Conservation (phyloP, 2,329 filamentous ascomycete species). For the Scedosporium dehoogii region DNA sequence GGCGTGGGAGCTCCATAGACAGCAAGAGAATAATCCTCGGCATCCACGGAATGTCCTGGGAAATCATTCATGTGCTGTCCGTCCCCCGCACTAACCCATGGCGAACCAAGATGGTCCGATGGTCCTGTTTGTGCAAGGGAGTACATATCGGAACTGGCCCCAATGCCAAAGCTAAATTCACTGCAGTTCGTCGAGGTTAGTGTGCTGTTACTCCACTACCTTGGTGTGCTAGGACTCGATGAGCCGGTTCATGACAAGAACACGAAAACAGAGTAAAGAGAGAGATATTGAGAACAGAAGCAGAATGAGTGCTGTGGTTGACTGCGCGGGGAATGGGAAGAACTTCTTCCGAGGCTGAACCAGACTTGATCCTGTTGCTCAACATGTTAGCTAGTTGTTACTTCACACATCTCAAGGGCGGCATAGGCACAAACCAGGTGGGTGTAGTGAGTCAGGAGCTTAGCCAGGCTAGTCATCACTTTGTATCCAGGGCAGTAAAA, state of each 20-base stretch:
- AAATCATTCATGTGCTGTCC: constrained; percentile 47
- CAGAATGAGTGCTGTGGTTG: constrained; percentile 12
- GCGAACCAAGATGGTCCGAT: constrained; percentile 45
- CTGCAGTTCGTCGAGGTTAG: constrained; percentile 37
- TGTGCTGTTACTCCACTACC: constrained; percentile 41
- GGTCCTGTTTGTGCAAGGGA: constrained; percentile 51
- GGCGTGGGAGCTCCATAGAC: constrained; percentile 6
- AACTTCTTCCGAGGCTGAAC: constrained; percentile 25
- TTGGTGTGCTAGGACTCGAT: constrained; percentile 12
- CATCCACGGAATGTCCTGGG: constrained; percentile 31
- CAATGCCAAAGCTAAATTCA: constrained; percentile 46
- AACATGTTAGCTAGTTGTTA: constrained; percentile 15
- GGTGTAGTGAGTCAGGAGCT: neutral
- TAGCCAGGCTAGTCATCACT: neutral
- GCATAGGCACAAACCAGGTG: constrained; percentile 14
- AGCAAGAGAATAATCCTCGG: constrained; percentile 6
- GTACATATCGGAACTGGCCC: constrained; percentile 42
- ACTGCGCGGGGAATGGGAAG: constrained; percentile 15
- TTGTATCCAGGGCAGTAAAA: neutral
- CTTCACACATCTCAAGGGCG: constrained; percentile 13
- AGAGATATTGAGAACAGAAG: constrained; percentile 21
- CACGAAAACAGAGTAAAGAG: constrained; percentile 16
- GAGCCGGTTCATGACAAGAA: neutral
- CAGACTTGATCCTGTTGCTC: constrained; percentile 46
- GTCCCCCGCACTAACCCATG: constrained; percentile 48